Percentiles rank a stretch among this genome's conserved stretches.
Conservation (phyloP, 768 basidiomycete genomes). For the Rickenella mellea region DNA sequence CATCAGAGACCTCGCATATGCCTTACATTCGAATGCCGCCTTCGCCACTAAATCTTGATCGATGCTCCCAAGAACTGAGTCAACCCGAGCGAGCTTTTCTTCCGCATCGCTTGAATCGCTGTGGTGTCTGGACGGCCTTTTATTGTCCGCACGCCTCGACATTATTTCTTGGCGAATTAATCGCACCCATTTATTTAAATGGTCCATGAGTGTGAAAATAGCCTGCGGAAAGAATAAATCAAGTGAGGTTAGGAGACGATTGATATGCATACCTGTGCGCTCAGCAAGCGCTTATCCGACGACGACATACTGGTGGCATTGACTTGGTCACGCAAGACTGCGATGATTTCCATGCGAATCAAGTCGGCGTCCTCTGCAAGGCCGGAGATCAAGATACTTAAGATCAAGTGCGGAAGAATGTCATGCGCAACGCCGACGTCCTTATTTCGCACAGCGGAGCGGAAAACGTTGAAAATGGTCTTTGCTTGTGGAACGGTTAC, state of each 20-base stretch:
- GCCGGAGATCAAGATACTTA: conserved; percentile 77
- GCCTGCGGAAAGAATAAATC: conserved; percentile 36
- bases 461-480: conserved; percentile 70
- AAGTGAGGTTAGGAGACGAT: neutral
- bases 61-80: conserved; percentile 75
- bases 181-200: conserved; percentile 85
- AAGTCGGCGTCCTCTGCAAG: conserved; percentile 46
- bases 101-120: conserved; percentile 30
- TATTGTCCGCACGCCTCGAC: conserved; percentile 39
- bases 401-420: conserved; percentile 83
- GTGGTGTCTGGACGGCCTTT: conserved; percentile 36
- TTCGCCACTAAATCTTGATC: conserved; percentile 84
- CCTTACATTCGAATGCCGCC: conserved; percentile 90
- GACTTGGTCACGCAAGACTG: conserved; percentile 85
- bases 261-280: conserved; percentile 70
- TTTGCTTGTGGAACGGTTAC: conserved; percentile 49
- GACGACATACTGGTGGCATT: conserved; percentile 44
- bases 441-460: conserved; percentile 68
- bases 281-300: conserved; percentile 75
- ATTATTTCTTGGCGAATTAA: conserved; percentile 58
- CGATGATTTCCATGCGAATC: conserved; percentile 68
- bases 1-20: conserved; percentile 89
- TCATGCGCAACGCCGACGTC: conserved; percentile 93
- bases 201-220: conserved; percentile 90
- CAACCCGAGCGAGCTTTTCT: conserved; percentile 60